A percentile compares a stretch with the other conserved stretches of the same genome.
Conservation (phyloP, 2,329 filamentous ascomycete genomes). For the Arthrobotrys megalospora region DNA sequence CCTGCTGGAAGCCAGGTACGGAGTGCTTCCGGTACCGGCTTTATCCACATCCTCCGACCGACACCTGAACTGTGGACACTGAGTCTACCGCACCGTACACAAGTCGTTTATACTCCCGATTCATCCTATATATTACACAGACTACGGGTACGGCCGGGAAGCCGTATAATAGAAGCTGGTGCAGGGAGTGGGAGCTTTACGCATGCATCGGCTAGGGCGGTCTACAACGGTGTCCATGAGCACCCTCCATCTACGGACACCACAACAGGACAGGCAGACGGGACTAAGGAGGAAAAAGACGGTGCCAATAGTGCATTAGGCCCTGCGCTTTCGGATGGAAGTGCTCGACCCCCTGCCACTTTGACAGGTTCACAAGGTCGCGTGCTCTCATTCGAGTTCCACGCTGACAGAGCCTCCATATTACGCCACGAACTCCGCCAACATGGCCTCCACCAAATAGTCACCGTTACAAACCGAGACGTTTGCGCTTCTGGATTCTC, state of each 20-base stretch:
- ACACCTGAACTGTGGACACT: constrained; percentile 87
- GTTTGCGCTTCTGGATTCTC: constrained; percentile 82
- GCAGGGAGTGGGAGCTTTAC: constrained; percentile 88
- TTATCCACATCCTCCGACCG: constrained; percentile 83
- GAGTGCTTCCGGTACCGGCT: constrained; percentile 71
- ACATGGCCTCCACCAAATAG: constrained; percentile 77
- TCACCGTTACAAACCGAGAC: constrained; percentile 82
- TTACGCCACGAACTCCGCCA: constrained; percentile 79
- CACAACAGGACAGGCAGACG: neutral
- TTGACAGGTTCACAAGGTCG: constrained; percentile 72
- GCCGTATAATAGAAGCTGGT: constrained; percentile 82
- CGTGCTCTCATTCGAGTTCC: constrained; percentile 87
- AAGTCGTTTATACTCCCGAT: constrained; percentile 89
- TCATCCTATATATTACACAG: constrained; percentile 87
- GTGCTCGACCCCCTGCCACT: neutral
- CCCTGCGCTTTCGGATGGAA: neutral
- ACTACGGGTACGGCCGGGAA: constrained; percentile 80
- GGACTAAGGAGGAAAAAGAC: neutral
- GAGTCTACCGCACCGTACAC: constrained; percentile 83
- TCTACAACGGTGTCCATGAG: constrained; percentile 77
- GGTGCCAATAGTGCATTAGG: neutral
- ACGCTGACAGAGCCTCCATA: constrained; percentile 79
- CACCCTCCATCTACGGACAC: neutral
- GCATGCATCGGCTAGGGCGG: constrained; percentile 81
- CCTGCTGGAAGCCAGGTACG: constrained; percentile 70